phyloP scores from a whole-genome alignment of 371 early-diverging fungal species.

The Mucor indicus region DNA sequence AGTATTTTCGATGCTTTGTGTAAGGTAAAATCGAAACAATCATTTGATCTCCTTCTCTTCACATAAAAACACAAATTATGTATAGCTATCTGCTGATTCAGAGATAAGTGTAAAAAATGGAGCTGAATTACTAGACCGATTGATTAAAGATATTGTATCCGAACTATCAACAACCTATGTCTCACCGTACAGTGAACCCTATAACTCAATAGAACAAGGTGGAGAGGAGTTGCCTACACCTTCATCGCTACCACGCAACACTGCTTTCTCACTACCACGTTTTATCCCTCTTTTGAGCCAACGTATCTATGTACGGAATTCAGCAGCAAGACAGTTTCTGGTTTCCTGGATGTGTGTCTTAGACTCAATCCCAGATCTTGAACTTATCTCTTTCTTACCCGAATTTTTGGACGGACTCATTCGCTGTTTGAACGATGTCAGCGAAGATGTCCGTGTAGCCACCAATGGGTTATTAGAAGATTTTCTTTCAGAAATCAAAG shows the following conservation, averaged over 20 bases:
- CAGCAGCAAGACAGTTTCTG: conserved; percentile 84
- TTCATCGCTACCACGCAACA: conserved; percentile 30
- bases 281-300: conserved; percentile 89
- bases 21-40: conserved; percentile 73
- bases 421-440: conserved; percentile 79
- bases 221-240: conserved; percentile 19
- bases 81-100: conserved; percentile 76
- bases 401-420: conserved; percentile 88
- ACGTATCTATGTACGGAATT: conserved; percentile 83
- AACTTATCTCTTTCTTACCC: conserved; percentile 82
- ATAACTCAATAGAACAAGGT: conserved; percentile 25
- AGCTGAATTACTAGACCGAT: conserved; percentile 82
- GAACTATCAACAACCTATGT: conserved; percentile 77
- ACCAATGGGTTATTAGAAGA: conserved; percentile 68
- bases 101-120: conserved; percentile 86
- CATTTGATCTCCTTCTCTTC: too few species aligned
- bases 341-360: conserved; percentile 90
- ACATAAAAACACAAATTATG: too few species aligned
- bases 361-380: conserved; percentile 87
- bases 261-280: conserved; percentile 78
- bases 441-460: conserved; percentile 77
- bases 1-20: conserved; percentile 91
- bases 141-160: conserved; percentile 91
- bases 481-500: conserved; percentile 78
- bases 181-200: conserved; percentile 28